Evolutionary conservation across 176 grass and related monocot genomes (phyloP), one percentile per base, ranked within the genome.

Genomic region (Oryza brachyantha): DNA sequence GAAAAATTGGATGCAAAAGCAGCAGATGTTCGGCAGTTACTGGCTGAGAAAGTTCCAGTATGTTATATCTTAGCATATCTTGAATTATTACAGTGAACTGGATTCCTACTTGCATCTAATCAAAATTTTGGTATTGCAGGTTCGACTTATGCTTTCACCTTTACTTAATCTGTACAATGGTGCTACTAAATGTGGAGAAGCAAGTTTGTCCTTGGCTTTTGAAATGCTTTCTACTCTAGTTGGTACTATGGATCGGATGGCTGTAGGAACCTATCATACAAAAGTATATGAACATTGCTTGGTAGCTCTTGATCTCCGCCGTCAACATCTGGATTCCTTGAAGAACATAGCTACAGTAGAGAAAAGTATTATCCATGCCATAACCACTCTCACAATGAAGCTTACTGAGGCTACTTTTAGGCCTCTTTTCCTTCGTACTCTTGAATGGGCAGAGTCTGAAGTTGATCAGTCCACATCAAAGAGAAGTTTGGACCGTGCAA

Each of bases 211-310:
- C 10, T 79, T 98, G 34, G 27, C 78, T 37, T 92, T 98, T 77
- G 65, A 88, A 73, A 94, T 98, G 95, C 78, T 98, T 83, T 74
- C 73, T 69, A 70, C 19, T 82, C 36, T 98, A 84, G 81, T 98
- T 76, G 35, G 83, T 78, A 72, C 88, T 75, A 90, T 94, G 92
- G 95, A 97, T 64, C 84, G 90, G 40, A 39, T 59, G 77, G 82
- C 95, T 82, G 66, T 98, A 78, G 85, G 85, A 88, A 92, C 82
- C 67, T 92, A 94, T 76, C 92, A 98, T 80, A 52, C 74, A 4
- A 98, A 90, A 83, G 83, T 98, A 75, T 98, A 88, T 86, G 90
- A 91, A 50, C 91, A 90, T 62, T 98, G 95, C 82, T 80, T 98
- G 80, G 63, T 32, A 52, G 85, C 92, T 17, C 90, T 98, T 70